Percentiles rank a stretch among this genome's conserved stretches.
These are phyloP conservation scores for Pleurotus eryngii DNA, from an alignment of 768 basidiomycete genomes.

Conservation along the genomic window DNA sequence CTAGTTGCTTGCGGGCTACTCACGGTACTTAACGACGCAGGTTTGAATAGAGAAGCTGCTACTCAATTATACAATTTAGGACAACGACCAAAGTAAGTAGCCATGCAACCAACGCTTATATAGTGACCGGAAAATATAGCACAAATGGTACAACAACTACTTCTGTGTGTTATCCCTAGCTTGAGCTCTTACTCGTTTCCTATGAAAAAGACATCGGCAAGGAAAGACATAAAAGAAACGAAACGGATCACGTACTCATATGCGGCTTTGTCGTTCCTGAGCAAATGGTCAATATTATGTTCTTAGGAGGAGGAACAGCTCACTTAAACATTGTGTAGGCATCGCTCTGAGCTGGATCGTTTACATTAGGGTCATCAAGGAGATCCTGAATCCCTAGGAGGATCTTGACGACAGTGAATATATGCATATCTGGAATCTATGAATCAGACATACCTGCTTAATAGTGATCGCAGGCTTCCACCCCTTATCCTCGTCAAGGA, in stretches of 20 bases:
- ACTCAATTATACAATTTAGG: too few species aligned
- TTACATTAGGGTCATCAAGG: slow-evolving; percentile 92
- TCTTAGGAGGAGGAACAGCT: slow-evolving; percentile 25
- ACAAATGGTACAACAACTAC: slow-evolving; percentile 31
- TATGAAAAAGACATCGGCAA: slow-evolving; percentile 23
- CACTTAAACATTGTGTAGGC: slow-evolving; percentile 99
- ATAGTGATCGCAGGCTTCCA: slow-evolving; percentile 99
- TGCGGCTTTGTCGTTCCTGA: slow-evolving; percentile 87
- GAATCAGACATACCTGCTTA: slow-evolving; percentile 69
- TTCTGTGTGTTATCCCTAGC: slow-evolving; percentile 90
- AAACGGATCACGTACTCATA: slow-evolving; percentile 68
- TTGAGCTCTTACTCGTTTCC: slow-evolving; percentile 78
- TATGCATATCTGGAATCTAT: background rate
- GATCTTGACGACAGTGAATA: slow-evolving; percentile 52
- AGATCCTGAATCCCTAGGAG: slow-evolving; percentile 94
- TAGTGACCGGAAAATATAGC: too few species aligned
- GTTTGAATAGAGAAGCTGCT: too few species aligned
- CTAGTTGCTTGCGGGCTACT: too few species aligned
- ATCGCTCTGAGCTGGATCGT: slow-evolving; percentile 97
- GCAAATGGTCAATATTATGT: slow-evolving; percentile 10
- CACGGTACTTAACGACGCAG: too few species aligned
- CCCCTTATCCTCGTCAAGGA: slow-evolving; percentile 96
- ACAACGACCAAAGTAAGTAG: too few species aligned
- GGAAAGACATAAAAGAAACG: background rate
- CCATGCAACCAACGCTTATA: too few species aligned